Percentiles rank a stretch among this genome's conserved stretches.
Conservation (phyloP, 1,284 basidiomycete genomes). For the Ganoderma meredithae region DNA sequence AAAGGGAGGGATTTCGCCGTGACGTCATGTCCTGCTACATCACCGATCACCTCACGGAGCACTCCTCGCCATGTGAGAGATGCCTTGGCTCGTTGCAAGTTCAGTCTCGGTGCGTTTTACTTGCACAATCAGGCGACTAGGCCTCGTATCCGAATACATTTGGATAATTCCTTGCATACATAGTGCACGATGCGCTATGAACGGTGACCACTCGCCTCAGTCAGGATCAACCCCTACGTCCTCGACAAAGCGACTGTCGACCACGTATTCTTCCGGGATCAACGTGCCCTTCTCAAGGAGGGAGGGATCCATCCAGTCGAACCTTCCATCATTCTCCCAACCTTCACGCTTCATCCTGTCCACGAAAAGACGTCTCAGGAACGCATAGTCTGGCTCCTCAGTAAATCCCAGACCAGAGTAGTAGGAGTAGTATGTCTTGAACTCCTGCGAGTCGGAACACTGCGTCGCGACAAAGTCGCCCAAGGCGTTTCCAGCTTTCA, state of each 20-base stretch:
- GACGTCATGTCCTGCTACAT: background rate
- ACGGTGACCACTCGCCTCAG: no score
- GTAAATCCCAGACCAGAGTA: background rate
- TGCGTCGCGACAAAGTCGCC: background rate
- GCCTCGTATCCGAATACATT: no score
- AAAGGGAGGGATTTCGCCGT: background rate
- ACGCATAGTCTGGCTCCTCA: background rate
- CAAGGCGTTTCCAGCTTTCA: background rate
- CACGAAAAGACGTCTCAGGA: background rate
- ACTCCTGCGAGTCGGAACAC: background rate
- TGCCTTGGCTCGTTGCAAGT: no score
- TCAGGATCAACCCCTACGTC: background rate
- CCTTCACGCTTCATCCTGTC: background rate
- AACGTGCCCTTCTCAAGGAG: background rate
- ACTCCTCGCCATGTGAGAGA: no score
- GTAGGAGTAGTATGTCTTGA: background rate
- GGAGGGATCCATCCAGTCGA: background rate
- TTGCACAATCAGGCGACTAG: no score
- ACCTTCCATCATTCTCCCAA: background rate
- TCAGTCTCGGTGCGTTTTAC: no score
- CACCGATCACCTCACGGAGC: no score
- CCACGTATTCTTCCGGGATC: background rate
- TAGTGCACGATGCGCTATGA: no score
- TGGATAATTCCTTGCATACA: no score
- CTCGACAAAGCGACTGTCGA: background rate